A percentile compares a stretch with the other conserved stretches of the same genome.
Evolutionary conservation across 768 basidiomycete genomes (phyloP).

Genomic region (Stropharia rugosoannulata): DNA sequence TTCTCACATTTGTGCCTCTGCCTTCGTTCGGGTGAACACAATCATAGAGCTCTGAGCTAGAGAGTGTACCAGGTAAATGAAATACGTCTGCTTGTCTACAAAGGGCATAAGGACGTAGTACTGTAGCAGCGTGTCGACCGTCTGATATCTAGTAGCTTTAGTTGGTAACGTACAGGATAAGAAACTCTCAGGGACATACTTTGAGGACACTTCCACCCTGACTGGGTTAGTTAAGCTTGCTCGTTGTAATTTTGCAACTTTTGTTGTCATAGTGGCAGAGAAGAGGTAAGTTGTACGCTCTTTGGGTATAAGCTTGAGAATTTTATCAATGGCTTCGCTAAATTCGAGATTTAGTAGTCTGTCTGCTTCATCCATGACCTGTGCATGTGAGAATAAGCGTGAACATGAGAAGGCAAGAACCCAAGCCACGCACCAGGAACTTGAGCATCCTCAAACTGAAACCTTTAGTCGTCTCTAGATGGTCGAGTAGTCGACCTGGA

Average conservation of each 20-base stretch:
- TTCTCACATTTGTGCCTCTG: constrained; percentile 80
- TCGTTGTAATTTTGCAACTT: constrained; percentile 93
- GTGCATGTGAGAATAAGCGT: not conserved
- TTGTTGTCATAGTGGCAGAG: constrained; percentile 99
- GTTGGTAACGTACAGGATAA: not conserved
- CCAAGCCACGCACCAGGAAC: constrained; percentile 66
- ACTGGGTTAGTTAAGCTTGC: constrained; percentile 94
- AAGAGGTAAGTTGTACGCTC: constrained; percentile 95
- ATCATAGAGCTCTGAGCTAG: constrained; percentile 93
- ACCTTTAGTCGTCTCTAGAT: constrained; percentile 96
- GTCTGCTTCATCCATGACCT: constrained; percentile 99
- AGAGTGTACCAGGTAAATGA: constrained; percentile 86
- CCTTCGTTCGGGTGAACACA: constrained; percentile 93
- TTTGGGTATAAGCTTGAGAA: constrained; percentile 91
- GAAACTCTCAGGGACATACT: constrained; percentile 48
- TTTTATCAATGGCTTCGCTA: constrained; percentile 92
- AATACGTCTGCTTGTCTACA: constrained; percentile 87
- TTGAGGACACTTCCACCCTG: constrained; percentile 88
- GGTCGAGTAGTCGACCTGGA: constrained; percentile 89
- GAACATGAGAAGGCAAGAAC: not conserved
- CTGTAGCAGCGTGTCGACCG: constrained; percentile 92
- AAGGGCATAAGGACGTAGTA: constrained; percentile 94
- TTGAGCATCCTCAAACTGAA: constrained; percentile 85
- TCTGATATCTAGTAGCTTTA: constrained; percentile 76
- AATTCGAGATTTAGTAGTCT: constrained; percentile 96